Evolutionary conservation across 164 flowering plant species (phyloP).

Genomic region (Cinnamomum micranthum): DNA sequence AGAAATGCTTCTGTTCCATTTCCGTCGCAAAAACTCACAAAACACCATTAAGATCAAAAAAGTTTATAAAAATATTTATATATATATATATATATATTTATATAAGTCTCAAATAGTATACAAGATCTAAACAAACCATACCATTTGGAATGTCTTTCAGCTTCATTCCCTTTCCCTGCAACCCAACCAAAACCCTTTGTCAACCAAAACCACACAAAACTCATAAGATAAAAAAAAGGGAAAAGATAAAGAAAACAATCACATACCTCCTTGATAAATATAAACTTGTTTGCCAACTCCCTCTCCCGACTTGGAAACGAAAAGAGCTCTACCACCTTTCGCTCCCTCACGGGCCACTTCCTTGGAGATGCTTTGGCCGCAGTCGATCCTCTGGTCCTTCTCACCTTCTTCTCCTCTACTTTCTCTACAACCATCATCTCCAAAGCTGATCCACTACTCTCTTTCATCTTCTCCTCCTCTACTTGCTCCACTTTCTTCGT

Average conservation of each 20-base stretch:
- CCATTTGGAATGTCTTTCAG: constrained; percentile 87
- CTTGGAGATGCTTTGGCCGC: background rate
- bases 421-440: too few species aligned
- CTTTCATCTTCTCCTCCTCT: background rate
- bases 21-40: background rate
- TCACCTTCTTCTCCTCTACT: too few species aligned
- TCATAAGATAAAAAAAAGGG: background rate
- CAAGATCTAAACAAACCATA: constrained; percentile 15
- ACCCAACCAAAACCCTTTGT: background rate
- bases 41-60: background rate
- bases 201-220: background rate
- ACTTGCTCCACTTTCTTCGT: constrained; percentile 9
- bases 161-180: constrained; percentile 68
- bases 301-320: constrained; percentile 31
- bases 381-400: too few species aligned
- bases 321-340: constrained; percentile 66
- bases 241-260: background rate
- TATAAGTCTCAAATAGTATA: background rate
- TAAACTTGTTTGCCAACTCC: constrained; percentile 27
- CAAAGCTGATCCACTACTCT: too few species aligned
- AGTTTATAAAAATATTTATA: background rate
- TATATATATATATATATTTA: background rate
- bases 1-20: background rate
- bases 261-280: constrained; percentile 66
- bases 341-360: constrained; percentile 32